phyloP scores from a whole-genome alignment of 345 rosid species.

The Lagerstroemia speciosa region DNA sequence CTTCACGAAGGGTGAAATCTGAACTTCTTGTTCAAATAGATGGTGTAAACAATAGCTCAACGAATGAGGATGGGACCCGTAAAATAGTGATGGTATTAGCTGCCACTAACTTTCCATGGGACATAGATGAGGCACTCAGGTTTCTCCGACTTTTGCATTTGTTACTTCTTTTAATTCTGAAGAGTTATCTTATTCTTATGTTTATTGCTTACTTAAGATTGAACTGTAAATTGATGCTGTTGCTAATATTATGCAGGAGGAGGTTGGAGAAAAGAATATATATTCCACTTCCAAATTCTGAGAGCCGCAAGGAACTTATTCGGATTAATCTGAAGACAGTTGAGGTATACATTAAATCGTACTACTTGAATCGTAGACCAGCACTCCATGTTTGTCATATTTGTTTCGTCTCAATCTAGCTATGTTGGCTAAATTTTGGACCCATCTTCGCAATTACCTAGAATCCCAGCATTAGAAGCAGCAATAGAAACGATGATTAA shows the following conservation, averaged over 20 bases:
- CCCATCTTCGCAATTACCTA: background rate
- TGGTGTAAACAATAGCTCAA: conserved; percentile 86
- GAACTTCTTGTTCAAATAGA: conserved; percentile 99
- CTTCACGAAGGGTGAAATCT: conserved; percentile 98
- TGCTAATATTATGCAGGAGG: conserved; percentile 58
- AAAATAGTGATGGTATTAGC: conserved; percentile 99
- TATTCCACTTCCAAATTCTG: conserved; percentile 95
- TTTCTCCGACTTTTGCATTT: conserved; percentile 16
- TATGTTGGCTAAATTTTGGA: background rate
- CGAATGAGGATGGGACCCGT: conserved; percentile 90
- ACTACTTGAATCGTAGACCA: too few relatives aligned
- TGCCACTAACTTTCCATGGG: conserved; percentile 99
- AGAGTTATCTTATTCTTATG: background rate
- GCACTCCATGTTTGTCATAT: background rate
- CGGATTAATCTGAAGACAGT: conserved; percentile 92
- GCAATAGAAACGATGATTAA: background rate
- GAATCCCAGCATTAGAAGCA: background rate
- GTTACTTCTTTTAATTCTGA: background rate
- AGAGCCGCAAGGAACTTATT: conserved; percentile 95
- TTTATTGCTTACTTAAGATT: background rate
- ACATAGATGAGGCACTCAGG: conserved; percentile 99
- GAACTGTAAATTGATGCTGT: background rate
- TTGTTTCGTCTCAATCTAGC: background rate
- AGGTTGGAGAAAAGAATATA: conserved; percentile 97
- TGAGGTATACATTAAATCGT: conserved; percentile 40